Evolutionary conservation across 192 early-diverging fungal genomes (phyloP).

Genomic region (Neocallimastix lanati): DNA sequence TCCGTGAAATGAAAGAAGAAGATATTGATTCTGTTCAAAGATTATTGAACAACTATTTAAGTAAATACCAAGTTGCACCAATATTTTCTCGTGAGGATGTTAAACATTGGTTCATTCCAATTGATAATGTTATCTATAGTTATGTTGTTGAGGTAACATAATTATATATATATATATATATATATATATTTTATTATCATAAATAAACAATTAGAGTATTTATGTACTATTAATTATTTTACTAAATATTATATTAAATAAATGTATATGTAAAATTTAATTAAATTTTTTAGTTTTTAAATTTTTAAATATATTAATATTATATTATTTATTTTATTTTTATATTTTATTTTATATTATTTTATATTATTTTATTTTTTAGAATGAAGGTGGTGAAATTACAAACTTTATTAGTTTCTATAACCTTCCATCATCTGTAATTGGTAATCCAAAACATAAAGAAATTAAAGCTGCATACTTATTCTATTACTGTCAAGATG

Average conservation of each 20-base stretch:
- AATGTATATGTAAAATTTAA: too few relatives aligned
- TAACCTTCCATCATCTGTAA: slow-evolving; percentile 77
- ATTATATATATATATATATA: neutral
- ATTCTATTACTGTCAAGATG: slow-evolving; percentile 69
- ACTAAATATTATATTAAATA: too few relatives aligned
- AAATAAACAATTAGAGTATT: too few relatives aligned
- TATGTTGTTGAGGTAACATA: slow-evolving; percentile 70
- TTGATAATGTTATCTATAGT: slow-evolving; percentile 69
- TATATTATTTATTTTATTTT: neutral
- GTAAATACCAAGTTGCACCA: slow-evolving; percentile 42
- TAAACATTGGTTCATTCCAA: slow-evolving; percentile 75
- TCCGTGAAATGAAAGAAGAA: slow-evolving; percentile 56
- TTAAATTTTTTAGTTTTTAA: too few relatives aligned
- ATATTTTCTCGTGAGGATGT: slow-evolving; percentile 72
- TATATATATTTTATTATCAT: too few relatives aligned
- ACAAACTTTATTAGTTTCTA: slow-evolving; percentile 91
- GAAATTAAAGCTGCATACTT: slow-evolving; percentile 79
- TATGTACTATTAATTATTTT: too few relatives aligned
- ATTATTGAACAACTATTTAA: slow-evolving; percentile 55
- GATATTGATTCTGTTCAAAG: slow-evolving; percentile 57
- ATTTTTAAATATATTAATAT: neutral
- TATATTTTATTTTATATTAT: too few relatives aligned
- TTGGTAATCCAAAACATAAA: slow-evolving; percentile 49
- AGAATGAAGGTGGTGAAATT: slow-evolving; percentile 34
- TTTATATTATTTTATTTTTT: too few relatives aligned